These are phyloP conservation scores for Aspergillus sp. DNA, from an alignment of 2,329 filamentous ascomycete genomes.

Conservation along the genomic window DNA sequence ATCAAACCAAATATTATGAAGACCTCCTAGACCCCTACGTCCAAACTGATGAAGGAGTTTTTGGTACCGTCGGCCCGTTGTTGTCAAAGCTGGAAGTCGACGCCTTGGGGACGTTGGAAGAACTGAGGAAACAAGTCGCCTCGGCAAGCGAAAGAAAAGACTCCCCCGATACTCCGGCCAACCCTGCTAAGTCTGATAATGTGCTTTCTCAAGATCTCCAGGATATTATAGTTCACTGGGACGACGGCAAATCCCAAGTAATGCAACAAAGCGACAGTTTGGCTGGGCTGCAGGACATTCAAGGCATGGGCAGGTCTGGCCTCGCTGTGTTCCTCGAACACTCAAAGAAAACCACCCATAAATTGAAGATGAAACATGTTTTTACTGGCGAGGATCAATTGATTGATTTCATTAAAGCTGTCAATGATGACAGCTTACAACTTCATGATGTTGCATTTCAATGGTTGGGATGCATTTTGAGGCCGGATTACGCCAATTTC, in stretches of 20 bases:
- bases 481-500: constrained; percentile 34
- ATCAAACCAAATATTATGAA: constrained; percentile 55
- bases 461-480: constrained; percentile 55
- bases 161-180: constrained; percentile 14
- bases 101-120: constrained; percentile 43
- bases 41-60: constrained; percentile 59
- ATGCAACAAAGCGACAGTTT: constrained; percentile 51
- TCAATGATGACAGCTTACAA: constrained; percentile 51
- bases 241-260: constrained; percentile 44
- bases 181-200: constrained; percentile 20
- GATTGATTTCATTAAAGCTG: constrained; percentile 40
- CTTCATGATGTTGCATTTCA: constrained; percentile 53
- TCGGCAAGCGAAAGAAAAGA: constrained; percentile 18
- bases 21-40: constrained; percentile 54
- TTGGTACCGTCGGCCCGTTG: constrained; percentile 53
- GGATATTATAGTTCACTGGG: constrained; percentile 43
- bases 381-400: constrained; percentile 41
- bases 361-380: constrained; percentile 38
- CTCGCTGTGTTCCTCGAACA: constrained; percentile 59
- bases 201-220: constrained; percentile 47
- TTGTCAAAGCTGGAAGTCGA: constrained; percentile 54
- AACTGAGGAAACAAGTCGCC: constrained; percentile 32
- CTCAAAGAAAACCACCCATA: constrained; percentile 48
- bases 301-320: constrained; percentile 48
- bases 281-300: constrained; percentile 49